These are phyloP conservation scores for Cystobasidiaceae sp. DNA, from an alignment of 1,284 basidiomycete genomes.

Conservation along the genomic window DNA sequence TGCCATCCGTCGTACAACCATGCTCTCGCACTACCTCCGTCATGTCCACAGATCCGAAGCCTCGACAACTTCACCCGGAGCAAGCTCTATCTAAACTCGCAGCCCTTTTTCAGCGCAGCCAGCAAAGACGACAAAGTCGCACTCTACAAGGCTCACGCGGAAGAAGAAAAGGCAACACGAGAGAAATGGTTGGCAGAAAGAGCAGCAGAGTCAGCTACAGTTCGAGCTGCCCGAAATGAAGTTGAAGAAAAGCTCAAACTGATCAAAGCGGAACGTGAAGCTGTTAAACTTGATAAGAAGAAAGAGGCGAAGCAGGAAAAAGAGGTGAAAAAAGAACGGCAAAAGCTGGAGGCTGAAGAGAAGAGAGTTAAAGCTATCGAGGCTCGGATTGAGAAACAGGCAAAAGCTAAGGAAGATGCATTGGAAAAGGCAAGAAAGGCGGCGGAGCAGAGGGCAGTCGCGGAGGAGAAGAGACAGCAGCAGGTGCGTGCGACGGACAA, in stretches of 20 bases:
- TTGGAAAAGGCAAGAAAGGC: slow-evolving; percentile 24
- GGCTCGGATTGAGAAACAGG: not conserved
- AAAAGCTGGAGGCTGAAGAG: slow-evolving; percentile 14
- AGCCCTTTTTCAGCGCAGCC: slow-evolving; percentile 7
- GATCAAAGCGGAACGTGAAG: slow-evolving; percentile 3
- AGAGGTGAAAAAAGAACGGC: slow-evolving; percentile 1
- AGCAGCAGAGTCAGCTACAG: not conserved
- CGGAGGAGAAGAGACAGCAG: slow-evolving; percentile 2
- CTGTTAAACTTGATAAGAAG: slow-evolving; percentile 5
- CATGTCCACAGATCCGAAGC: not conserved
- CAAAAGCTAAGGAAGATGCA: slow-evolving; percentile 5
- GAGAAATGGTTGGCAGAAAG: not conserved
- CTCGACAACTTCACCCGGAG: slow-evolving; percentile 15
- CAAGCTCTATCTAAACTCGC: not conserved
- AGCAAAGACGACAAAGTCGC: not conserved
- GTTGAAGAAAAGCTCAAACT: slow-evolving; percentile 1
- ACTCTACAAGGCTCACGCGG: not conserved
- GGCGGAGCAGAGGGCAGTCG: slow-evolving; percentile 13
- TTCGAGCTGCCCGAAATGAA: not conserved
- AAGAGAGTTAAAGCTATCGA: slow-evolving; percentile 19
- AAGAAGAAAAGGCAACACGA: not conserved
- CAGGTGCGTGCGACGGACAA: not conserved
- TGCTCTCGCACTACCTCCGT: not conserved
- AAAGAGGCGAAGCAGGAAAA: not conserved
- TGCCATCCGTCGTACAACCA: not conserved